Evolutionary conservation across 2,329 filamentous ascomycete species (phyloP).

Genomic region (Diaporthe ilicicola): DNA sequence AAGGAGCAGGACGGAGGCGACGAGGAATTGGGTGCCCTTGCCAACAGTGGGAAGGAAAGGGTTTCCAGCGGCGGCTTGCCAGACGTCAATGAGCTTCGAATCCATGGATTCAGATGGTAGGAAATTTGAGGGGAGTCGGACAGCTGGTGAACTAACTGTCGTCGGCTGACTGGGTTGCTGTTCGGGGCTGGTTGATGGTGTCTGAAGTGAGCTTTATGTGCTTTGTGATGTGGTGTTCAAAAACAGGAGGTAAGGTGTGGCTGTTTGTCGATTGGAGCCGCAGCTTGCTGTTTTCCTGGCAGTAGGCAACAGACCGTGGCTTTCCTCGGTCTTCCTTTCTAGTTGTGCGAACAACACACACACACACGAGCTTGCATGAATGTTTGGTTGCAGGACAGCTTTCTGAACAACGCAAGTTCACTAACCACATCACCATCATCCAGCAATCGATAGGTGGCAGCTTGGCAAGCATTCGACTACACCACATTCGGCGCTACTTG

Average conservation of each 20-base stretch:
- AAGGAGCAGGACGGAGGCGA: conserved; percentile 80
- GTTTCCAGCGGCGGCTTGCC: conserved; percentile 89
- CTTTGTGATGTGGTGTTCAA: background rate
- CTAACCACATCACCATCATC: conserved; percentile 7
- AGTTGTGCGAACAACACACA: background rate
- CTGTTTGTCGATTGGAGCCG: background rate
- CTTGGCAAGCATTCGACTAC: background rate
- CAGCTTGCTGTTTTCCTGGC: background rate
- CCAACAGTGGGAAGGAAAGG: conserved; percentile 82
- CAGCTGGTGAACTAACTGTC: background rate
- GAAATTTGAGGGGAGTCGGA: background rate
- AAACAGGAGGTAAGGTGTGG: background rate
- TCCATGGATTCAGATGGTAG: conserved; percentile 63
- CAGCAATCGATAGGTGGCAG: conserved; percentile 20
- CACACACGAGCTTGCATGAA: background rate
- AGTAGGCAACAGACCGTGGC: background rate
- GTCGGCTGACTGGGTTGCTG: background rate
- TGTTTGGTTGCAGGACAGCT: background rate
- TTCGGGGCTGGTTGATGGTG: background rate
- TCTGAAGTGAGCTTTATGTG: background rate
- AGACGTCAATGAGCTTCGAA: conserved; percentile 86
- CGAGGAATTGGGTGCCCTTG: conserved; percentile 84
- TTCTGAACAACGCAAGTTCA: background rate
- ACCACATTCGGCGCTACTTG: background rate
- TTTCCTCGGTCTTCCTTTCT: background rate